Evolutionary conservation across 164 flowering plant species (phyloP).

Genomic region (Euptelea pleiosperma): DNA sequence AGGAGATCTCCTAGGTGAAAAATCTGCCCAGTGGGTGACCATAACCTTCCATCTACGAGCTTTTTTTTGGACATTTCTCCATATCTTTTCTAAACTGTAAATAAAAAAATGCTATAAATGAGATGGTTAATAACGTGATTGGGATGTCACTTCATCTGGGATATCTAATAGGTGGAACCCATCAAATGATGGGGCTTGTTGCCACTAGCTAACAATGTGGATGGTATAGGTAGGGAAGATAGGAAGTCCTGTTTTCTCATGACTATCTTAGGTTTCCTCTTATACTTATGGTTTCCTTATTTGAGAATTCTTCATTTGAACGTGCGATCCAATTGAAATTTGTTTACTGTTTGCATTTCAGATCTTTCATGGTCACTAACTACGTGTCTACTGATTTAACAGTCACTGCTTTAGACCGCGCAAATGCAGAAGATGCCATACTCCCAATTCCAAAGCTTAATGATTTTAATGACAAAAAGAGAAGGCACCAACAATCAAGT

Average conservation of each 20-base stretch:
- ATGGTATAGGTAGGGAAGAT: not conserved
- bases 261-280: not conserved
- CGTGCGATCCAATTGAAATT: no score
- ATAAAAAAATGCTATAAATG: not conserved
- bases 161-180: not conserved
- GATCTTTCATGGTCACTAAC: slow-evolving; percentile 13
- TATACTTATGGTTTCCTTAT: not conserved
- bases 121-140: not conserved
- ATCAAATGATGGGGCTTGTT: not conserved
- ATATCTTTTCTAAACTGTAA: not conserved
- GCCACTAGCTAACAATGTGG: not conserved
- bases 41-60: no score
- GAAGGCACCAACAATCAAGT: slow-evolving; percentile 17
- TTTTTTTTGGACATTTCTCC: not conserved
- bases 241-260: not conserved
- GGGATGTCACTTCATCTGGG: not conserved
- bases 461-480: slow-evolving; percentile 36
- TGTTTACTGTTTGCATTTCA: not conserved
- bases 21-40: no score
- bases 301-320: not conserved
- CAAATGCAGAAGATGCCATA: slow-evolving; percentile 82
- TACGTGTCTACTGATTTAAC: slow-evolving; percentile 21
- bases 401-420: slow-evolving; percentile 86
- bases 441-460: slow-evolving; percentile 64
- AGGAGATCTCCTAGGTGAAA: no score